These are phyloP conservation scores for Teratosphaeria pseudoeucalypti DNA, from an alignment of 2,329 filamentous ascomycete species.

Conservation along the genomic window DNA sequence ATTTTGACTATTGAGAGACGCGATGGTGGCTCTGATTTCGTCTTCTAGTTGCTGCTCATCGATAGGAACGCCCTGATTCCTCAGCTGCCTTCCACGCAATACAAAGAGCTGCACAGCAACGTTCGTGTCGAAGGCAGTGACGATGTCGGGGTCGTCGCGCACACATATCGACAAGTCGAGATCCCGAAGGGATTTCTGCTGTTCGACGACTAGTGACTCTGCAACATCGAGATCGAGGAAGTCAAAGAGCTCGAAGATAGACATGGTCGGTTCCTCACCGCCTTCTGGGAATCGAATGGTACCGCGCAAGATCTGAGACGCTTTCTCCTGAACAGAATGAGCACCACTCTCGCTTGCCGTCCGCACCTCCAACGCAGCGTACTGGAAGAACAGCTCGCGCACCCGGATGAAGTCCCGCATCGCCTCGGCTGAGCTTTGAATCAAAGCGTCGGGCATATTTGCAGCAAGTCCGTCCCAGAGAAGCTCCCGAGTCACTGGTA, in stretches of 20 bases:
- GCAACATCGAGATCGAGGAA: constrained; percentile 61
- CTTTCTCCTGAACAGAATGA: constrained; percentile 44
- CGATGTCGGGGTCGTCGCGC: constrained; percentile 48
- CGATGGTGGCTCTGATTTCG: constrained; percentile 51
- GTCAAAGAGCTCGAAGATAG: constrained; percentile 87
- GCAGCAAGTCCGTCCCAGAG: constrained; percentile 63
- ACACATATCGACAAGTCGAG: constrained; percentile 58
- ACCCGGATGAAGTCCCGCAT: constrained; percentile 69
- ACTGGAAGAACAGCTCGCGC: constrained; percentile 70
- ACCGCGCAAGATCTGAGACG: constrained; percentile 61
- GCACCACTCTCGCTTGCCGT: constrained; percentile 39
- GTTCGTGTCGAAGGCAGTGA: constrained; percentile 55
- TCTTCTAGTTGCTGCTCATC: constrained; percentile 37
- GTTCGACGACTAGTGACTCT: constrained; percentile 32
- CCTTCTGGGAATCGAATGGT: constrained; percentile 58
- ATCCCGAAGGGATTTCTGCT: constrained; percentile 52
- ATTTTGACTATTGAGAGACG: constrained; percentile 55
- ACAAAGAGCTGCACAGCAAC: constrained; percentile 65
- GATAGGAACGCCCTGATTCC: constrained; percentile 30
- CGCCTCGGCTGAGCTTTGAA: constrained; percentile 55
- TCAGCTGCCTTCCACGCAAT: constrained; percentile 55
- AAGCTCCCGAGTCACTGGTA: constrained; percentile 57
- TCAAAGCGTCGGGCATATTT: constrained; percentile 54
- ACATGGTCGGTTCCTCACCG: constrained; percentile 56
- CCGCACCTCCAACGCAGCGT: constrained; percentile 75